Base-by-base conservation (phyloP, 2,329 filamentous ascomycete genomes). In the Pyrenochaeta sp. region DNA sequence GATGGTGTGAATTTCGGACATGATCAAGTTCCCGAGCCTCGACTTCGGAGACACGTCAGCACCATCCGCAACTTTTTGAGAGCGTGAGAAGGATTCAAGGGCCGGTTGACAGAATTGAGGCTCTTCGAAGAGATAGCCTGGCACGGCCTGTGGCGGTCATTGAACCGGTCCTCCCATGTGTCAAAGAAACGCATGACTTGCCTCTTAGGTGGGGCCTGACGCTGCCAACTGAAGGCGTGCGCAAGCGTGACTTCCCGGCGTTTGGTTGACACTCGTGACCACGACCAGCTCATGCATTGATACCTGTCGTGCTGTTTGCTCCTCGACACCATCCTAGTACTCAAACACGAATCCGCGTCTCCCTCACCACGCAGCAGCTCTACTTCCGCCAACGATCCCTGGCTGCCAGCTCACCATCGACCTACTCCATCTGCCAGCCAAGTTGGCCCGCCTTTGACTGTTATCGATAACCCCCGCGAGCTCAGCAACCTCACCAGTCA, bases 391-490 rank as follows among this genome's bases (percentile, higher is more conserved):
- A 31, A 31, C 36, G 14, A 18, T 14, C 31, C 22, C 31, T 47
- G 35, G 35, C 50, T 52, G 58, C 58, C 61, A 61, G 52, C 60
- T 51, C 57, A 58, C 43, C 58, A 50, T 44, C n/a, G n/a, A n/a
- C n/a, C 36, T 20, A 51, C 55, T 41, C 32, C 41, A n/a, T n/a
- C 39, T 47, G 51, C 58, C 56, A 54, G 38, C 58, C 23, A 51
- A 45, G 38, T 39, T 40, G 46, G 55, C 57, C 55, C 51, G 50
- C 58, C 44, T 46, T n/a, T n/a, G n/a, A n/a, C 53, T 46, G 44
- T 46, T 61, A 60, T 62, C 63, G 53, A 63, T 63, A 64, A 48
- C 57, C 61, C n/a, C 55, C 56, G 50, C 62, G 44, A 56, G 45
- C n/a, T n/a, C n/a, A n/a, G n/a, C 51, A 13, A 37, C 38, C 43